phyloP scores from a whole-genome alignment of 2,329 filamentous ascomycete genomes.

The Venturia effusa region DNA sequence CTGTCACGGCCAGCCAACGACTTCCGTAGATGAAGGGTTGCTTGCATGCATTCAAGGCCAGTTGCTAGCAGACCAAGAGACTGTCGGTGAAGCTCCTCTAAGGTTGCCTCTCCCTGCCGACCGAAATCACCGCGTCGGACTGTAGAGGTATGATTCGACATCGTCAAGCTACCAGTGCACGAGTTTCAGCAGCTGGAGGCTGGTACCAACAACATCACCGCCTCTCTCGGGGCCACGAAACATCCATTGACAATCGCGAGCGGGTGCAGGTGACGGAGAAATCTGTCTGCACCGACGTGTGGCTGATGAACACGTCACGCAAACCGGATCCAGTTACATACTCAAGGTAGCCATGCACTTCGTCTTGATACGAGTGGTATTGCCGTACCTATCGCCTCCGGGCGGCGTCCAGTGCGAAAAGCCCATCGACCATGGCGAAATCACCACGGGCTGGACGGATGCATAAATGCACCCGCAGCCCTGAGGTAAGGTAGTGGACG shows the following conservation, averaged over 20 bases:
- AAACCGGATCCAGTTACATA: slow-evolving; percentile 1
- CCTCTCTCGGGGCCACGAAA: background rate
- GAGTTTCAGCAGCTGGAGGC: background rate
- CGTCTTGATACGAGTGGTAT: background rate
- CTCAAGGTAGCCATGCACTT: slow-evolving; percentile 3
- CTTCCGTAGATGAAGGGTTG: background rate
- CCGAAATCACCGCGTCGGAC: background rate
- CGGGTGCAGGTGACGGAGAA: background rate
- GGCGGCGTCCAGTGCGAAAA: slow-evolving; percentile 2
- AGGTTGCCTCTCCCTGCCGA: background rate
- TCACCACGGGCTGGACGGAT: background rate
- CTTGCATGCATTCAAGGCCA: background rate
- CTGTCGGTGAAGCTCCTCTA: background rate
- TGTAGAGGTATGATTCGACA: background rate
- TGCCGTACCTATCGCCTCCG: background rate
- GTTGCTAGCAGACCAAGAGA: background rate
- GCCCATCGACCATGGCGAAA: background rate
- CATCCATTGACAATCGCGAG: background rate
- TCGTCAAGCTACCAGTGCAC: background rate
- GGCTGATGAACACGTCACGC: background rate
- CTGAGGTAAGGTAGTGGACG: background rate
- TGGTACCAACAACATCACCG: slow-evolving; percentile 4
- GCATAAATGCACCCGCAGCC: background rate
- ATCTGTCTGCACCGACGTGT: background rate
- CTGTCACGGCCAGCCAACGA: background rate